Evolutionary conservation across 192 early-diverging fungal species (phyloP).

Genomic region (Gryganskiella cystojenkinii): DNA sequence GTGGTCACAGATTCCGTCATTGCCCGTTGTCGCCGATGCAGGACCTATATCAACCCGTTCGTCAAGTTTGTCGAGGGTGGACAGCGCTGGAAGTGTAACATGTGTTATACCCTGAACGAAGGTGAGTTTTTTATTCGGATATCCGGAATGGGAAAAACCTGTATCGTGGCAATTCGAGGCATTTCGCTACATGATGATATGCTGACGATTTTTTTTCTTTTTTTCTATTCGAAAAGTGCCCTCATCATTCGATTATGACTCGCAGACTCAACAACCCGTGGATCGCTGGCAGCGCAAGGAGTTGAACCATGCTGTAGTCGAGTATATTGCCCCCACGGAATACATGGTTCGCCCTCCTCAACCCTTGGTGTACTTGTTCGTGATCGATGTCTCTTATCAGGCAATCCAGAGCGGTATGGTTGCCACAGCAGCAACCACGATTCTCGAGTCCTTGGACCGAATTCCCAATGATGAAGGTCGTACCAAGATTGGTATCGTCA

Average conservation of each 20-base stretch:
- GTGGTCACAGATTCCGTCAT: constrained; percentile 86
- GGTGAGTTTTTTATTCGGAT: constrained; percentile 52
- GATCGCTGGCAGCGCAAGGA: constrained; percentile 90
- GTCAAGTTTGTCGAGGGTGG: constrained; percentile 95
- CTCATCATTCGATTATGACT: constrained; percentile 77
- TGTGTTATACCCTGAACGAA: constrained; percentile 92
- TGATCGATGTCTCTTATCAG: constrained; percentile 91
- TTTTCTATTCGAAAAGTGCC: constrained; percentile 60
- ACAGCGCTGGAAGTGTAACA: constrained; percentile 94
- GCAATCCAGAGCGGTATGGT: constrained; percentile 83
- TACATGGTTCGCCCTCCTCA: constrained; percentile 98
- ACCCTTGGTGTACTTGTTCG: constrained; percentile 89
- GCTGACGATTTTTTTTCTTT: neutral
- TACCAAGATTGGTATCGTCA: constrained; percentile 89
- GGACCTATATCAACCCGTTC: constrained; percentile 96
- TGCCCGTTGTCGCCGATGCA: constrained; percentile 91
- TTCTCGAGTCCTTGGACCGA: constrained; percentile 80
- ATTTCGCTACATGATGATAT: neutral
- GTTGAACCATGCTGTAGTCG: constrained; percentile 87
- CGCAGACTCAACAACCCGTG: constrained; percentile 75
- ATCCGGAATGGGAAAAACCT: neutral
- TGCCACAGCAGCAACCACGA: constrained; percentile 80
- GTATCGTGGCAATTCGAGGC: neutral
- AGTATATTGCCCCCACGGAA: constrained; percentile 95
- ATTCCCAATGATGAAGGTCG: constrained; percentile 89